Base-by-base conservation (phyloP, 495 filamentous ascomycete species). In the Lophiostoma macrostomum region DNA sequence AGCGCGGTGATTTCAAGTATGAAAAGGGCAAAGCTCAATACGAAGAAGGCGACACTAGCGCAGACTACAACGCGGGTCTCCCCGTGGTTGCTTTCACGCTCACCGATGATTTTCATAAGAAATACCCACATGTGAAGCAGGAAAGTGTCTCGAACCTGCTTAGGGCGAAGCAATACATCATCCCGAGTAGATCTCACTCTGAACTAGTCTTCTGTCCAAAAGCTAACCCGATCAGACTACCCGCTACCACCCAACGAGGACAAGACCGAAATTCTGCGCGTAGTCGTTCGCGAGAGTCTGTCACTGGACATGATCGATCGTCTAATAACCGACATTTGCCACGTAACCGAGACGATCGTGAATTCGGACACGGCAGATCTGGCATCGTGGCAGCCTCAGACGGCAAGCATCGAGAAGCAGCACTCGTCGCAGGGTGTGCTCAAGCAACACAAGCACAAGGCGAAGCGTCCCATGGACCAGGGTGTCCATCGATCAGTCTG, bases 11-110 rank as follows among this genome's bases (percentile, higher is more conserved):
- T 14, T 61, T 64, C 39, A 39, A 53, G 13, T 71, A 55, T 43
- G 49, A 46, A 3, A 69, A 65, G 19, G 60, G 68, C 0, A 73
- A 73, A 32, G 62, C 70, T 11, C 64, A 65, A 10, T 71, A 69
- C 58, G 67, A 63, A 30, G 69, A 67, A 1, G 63, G 68, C 22
- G 78, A 82, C 48, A 80, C 73, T 0, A 77, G 74, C 10, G 80
- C 79, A 1, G 75, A 78, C 37, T 89, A 85, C 70, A 77, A 81
- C 34, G 72, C 85, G 5, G 85, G 85, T 5, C 67, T 87, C 13
- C 86, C 85, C 3, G 85, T 88, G 0, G 85, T 88, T 16, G 76
- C 86, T 1, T 89, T 88, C 69, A 71, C 78, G 20, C 72, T 88
- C 43, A 74, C 74, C 5, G 80, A 86, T 53, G 72, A 76, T 2